A percentile compares a stretch with the other conserved stretches of the same genome.
Conservation (phyloP, 257 asterid species). For the Schizonepeta tenuifolia region DNA sequence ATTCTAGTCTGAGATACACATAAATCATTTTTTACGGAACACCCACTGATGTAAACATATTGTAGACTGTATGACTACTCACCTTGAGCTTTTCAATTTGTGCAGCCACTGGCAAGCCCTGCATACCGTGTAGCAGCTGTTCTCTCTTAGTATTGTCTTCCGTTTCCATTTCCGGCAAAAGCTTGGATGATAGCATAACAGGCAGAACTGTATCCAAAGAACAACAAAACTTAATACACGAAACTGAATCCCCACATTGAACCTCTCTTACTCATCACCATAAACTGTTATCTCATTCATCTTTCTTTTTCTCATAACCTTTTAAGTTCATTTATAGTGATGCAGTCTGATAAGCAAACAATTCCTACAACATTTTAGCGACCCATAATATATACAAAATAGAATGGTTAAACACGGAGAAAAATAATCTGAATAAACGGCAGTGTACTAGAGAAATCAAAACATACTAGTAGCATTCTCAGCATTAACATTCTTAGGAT, state of each 20-base stretch:
- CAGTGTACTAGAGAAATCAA: neutral
- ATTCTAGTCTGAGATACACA: slow-evolving; percentile 68
- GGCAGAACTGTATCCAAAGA: slow-evolving; percentile 75
- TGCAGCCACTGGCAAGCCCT: slow-evolving; percentile 67
- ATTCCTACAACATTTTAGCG: neutral
- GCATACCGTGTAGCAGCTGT: slow-evolving; percentile 88
- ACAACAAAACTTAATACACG: slow-evolving; percentile 7
- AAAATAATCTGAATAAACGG: neutral
- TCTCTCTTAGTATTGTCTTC: slow-evolving; percentile 86
- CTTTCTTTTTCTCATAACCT: neutral
- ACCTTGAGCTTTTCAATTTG: slow-evolving; percentile 93
- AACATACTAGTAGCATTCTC: slow-evolving; percentile 84
- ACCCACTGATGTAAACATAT: neutral
- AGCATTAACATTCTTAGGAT: slow-evolving; percentile 94
- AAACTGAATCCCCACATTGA: slow-evolving; percentile 25
- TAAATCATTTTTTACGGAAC: slow-evolving; percentile 14
- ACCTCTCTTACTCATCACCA: slow-evolving; percentile 19
- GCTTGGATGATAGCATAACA: slow-evolving; percentile 95
- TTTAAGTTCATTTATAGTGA: neutral
- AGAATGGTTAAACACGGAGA: slow-evolving; percentile 1
- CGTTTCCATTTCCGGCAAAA: slow-evolving; percentile 93
- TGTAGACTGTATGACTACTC: slow-evolving; percentile 16
- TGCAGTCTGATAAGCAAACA: neutral
- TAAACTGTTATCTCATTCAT: neutral
- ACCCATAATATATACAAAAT: slow-evolving; percentile 18